Evolutionary conservation across 2,329 filamentous ascomycete species (phyloP), one percentile per base, ranked within the genome.

Genomic region (Moelleriella libera): DNA sequence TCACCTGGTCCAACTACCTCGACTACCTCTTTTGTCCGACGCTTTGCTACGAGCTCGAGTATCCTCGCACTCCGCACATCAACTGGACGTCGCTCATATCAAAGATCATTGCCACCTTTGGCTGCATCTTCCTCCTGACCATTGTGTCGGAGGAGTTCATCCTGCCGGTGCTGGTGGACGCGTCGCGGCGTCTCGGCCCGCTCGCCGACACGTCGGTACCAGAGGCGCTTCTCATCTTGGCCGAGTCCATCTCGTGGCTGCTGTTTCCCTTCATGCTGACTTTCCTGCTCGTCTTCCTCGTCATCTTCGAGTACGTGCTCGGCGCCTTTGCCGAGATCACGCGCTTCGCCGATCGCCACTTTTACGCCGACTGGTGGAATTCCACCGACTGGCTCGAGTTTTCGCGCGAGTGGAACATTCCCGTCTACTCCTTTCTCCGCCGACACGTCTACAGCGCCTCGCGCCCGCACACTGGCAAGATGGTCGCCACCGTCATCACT

Each of bases 261-360:
- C 76, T 98, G 28, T 97, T 96, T 66, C 92, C 92, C 3, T 98
- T 97, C 65, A 96, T 96, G 87, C 75, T 97, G 51, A 94, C 83
- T 4, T 94, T 97, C 63, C 71, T 97, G 5, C 80, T 97, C 44
- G 89, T 97, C 48, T 98, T 98, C 70, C 80, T 98, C 49, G 88
- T 96, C 63, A 97, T 97, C 58, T 98, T 97, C 64, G 92, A 98
- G 64, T 98, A 97, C 64, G 77, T 95, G 9, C 78, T 97, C 34
- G 92, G 90, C 49, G 89, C 89, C 44, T 95, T 94, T 58, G 92
- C 89, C 11, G 92, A 98, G 64, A 85, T 97, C 55, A 95, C 89
- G 14, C 76, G 82, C 57, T 97, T 97, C 63, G 90, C 84, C 46
- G 92, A 97, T 64, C 81, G 90, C 41, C 87, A 92, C 64, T 97